phyloP scores from a whole-genome alignment of 1,284 basidiomycete genomes.

The Tylopilus sp. region DNA sequence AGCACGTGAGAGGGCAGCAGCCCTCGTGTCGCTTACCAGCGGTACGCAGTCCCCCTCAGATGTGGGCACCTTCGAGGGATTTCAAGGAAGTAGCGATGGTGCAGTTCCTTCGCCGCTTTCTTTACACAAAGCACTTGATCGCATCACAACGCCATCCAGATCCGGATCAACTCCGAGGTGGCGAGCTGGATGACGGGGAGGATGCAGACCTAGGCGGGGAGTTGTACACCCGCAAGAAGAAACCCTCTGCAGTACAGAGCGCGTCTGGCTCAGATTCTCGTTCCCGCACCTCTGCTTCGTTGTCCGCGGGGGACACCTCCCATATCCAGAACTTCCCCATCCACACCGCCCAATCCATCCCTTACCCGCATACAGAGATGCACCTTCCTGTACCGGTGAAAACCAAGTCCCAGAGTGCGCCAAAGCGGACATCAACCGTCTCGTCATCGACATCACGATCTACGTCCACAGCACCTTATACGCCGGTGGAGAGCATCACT shows the following conservation, averaged over 20 bases:
- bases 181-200: slow-evolving; percentile 51
- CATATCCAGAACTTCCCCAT: slow-evolving; percentile 30
- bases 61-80: slow-evolving; percentile 62
- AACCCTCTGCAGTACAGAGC: slow-evolving; percentile 42
- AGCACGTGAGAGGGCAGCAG: slow-evolving; percentile 54
- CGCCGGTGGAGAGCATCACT: slow-evolving; percentile 31
- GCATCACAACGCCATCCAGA: background rate
- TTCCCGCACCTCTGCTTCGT: slow-evolving; percentile 66
- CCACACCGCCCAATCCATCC: slow-evolving; percentile 24
- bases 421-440: slow-evolving; percentile 42
- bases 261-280: slow-evolving; percentile 65
- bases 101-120: background rate
- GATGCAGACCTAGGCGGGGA: slow-evolving; percentile 71
- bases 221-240: slow-evolving; percentile 57
- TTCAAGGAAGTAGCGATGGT: slow-evolving; percentile 58
- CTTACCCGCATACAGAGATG: slow-evolving; percentile 43
- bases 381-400: slow-evolving; percentile 28
- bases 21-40: slow-evolving; percentile 53
- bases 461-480: slow-evolving; percentile 43
- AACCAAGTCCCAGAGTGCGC: slow-evolving; percentile 37
- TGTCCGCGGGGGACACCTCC: slow-evolving; percentile 46
- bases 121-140: slow-evolving; percentile 1
- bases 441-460: slow-evolving; percentile 48
- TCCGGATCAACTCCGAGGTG: background rate
- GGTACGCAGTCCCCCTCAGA: slow-evolving; percentile 29